These are phyloP conservation scores for Cytospora paraplurivora DNA, from an alignment of 2,329 filamentous ascomycete species.

Conservation along the genomic window DNA sequence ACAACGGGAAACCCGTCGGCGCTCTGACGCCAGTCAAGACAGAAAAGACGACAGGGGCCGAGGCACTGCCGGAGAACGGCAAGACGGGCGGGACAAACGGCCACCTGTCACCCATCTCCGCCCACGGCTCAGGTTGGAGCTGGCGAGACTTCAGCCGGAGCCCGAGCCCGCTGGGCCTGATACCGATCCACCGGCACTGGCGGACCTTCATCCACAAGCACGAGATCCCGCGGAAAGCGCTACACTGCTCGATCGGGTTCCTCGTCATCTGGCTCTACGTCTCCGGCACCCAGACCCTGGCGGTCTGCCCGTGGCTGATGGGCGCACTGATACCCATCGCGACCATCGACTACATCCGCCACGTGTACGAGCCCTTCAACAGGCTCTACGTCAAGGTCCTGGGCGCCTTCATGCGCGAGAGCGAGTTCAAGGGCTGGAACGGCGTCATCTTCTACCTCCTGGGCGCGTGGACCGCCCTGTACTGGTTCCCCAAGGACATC, in stretches of 20 bases:
- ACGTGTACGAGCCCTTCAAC: conserved; percentile 81
- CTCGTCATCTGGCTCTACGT: conserved; percentile 85
- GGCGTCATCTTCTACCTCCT: conserved; percentile 96
- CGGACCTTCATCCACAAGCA: conserved; percentile 92
- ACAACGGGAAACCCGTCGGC: conserved; percentile 52
- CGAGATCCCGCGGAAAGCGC: conserved; percentile 88
- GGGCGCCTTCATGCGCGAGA: conserved; percentile 95
- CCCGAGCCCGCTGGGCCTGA: conserved; percentile 88
- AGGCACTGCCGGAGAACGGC: conserved; percentile 36
- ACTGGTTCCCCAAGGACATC: conserved; percentile 90
- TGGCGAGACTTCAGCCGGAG: conserved; percentile 90
- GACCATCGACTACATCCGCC: conserved; percentile 77
- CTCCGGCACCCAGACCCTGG: conserved; percentile 71
- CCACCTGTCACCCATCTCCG: conserved; percentile 69
- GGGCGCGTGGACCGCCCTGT: conserved; percentile 83
- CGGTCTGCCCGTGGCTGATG: conserved; percentile 85
- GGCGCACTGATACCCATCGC: conserved; percentile 81
- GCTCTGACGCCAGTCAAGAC: conserved; percentile 53
- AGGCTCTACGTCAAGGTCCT: conserved; percentile 80
- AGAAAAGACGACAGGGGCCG: conserved; percentile 35
- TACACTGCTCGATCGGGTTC: conserved; percentile 97
- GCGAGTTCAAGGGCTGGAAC: conserved; percentile 91
- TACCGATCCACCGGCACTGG: conserved; percentile 93
- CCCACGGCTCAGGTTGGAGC: conserved; percentile 65
- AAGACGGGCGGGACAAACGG: conserved; percentile 53